phyloP scores from a whole-genome alignment of 2,329 filamentous ascomycete species.

The Alternaria sp. region DNA sequence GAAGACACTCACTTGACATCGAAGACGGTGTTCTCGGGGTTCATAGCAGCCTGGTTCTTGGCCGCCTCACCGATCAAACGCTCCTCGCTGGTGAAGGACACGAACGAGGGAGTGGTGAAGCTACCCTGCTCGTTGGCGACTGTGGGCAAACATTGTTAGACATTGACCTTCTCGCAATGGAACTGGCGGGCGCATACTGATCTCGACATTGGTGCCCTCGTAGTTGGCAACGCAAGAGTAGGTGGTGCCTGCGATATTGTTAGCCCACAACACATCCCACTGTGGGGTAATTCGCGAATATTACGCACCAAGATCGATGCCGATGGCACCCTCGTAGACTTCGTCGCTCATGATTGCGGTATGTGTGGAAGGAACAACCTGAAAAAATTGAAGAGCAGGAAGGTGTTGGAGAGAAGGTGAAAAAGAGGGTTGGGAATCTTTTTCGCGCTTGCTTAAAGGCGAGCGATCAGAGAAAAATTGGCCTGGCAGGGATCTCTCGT shows the following conservation, averaged over 20 bases:
- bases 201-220: conserved; percentile 99
- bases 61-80: conserved; percentile 98
- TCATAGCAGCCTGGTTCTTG: conserved; percentile 99
- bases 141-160: conserved; percentile 48
- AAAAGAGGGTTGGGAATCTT: conserved; percentile 30
- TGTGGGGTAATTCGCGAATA: conserved; percentile 37
- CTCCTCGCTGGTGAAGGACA: conserved; percentile 98
- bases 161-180: conserved; percentile 7
- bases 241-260: conserved; percentile 78
- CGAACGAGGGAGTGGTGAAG: conserved; percentile 98
- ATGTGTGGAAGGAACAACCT: conserved; percentile 39
- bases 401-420: conserved; percentile 43
- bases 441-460: conserved; percentile 23
- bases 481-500: conserved; percentile 19
- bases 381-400: conserved; percentile 38
- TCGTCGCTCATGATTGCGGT: conserved; percentile 85
- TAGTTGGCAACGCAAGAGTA: conserved; percentile 99
- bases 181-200: conserved; percentile 69
- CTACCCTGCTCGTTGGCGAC: conserved; percentile 99
- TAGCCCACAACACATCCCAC: conserved; percentile 34
- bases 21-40: conserved; percentile 97
- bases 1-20: conserved; percentile 87
- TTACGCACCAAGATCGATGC: conserved; percentile 93
- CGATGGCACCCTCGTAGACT: conserved; percentile 99
- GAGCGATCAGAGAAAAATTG: conserved; percentile 24